phyloP scores from a whole-genome alignment of 371 early-diverging fungal species.

The Actinomucor elegans region DNA sequence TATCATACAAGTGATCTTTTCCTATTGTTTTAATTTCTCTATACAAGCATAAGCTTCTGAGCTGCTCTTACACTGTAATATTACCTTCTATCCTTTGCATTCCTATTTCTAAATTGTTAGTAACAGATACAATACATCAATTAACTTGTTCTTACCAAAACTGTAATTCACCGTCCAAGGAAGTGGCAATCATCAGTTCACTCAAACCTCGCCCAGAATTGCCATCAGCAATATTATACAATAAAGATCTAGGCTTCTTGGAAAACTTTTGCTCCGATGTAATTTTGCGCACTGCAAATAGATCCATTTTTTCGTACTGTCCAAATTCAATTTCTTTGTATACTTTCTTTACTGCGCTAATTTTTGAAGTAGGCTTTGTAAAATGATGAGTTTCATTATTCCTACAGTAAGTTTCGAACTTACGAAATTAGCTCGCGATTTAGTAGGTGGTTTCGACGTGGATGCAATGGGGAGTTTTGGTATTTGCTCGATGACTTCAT shows the following conservation, averaged over 20 bases:
- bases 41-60: too few species aligned
- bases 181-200: constrained; percentile 33
- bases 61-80: too few species aligned
- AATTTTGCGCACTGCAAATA: neutral
- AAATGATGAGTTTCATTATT: too few species aligned
- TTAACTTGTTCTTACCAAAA: too few species aligned
- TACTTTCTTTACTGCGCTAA: too few species aligned
- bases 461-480: neutral
- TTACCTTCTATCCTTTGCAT: neutral
- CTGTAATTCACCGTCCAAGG: constrained; percentile 35
- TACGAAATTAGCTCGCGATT: too few species aligned
- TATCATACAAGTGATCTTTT: constrained; percentile 18
- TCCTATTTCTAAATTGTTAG: too few species aligned
- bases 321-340: constrained; percentile 7
- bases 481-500: neutral
- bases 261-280: neutral
- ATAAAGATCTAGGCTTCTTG: constrained; percentile 35
- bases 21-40: constrained; percentile 27
- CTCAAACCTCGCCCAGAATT: constrained; percentile 4
- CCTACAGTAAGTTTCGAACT: too few species aligned
- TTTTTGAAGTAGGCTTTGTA: neutral
- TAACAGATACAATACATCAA: too few species aligned
- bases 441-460: neutral
- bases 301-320: constrained; percentile 6
- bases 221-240: constrained; percentile 25